These are phyloP conservation scores for Penicillium tannophilum DNA, from an alignment of 495 filamentous ascomycete genomes.

Conservation along the genomic window DNA sequence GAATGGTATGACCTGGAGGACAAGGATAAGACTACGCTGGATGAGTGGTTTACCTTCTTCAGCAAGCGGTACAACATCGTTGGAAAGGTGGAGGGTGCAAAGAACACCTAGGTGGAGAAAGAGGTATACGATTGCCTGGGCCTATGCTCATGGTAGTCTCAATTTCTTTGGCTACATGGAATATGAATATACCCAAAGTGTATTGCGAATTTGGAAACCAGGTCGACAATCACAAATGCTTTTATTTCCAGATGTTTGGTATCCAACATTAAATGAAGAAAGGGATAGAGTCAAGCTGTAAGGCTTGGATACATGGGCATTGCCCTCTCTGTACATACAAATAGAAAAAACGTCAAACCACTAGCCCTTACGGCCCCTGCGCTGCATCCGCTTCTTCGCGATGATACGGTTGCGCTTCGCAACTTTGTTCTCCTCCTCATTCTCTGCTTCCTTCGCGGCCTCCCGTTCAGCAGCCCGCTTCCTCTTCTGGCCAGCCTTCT, in stretches of 20 bases:
- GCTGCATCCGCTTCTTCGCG: slow-evolving; percentile 64
- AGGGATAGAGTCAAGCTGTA: slow-evolving; percentile 3
- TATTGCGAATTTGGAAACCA: slow-evolving; percentile 1
- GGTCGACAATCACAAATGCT: slow-evolving; percentile 12
- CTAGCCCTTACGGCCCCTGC: slow-evolving; percentile 52
- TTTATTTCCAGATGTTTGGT: slow-evolving; percentile 12
- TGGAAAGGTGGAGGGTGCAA: slow-evolving; percentile 65
- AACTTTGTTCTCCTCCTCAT: slow-evolving; percentile 54
- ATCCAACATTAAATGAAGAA: slow-evolving; percentile 9
- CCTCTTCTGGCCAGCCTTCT: slow-evolving; percentile 39
- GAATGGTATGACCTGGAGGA: slow-evolving; percentile 85
- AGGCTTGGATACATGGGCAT: slow-evolving; percentile 5
- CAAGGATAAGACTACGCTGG: slow-evolving; percentile 80
- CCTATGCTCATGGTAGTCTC: not conserved
- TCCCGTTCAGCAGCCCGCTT: slow-evolving; percentile 39
- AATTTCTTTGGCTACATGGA: not conserved
- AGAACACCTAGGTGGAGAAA: slow-evolving; percentile 30
- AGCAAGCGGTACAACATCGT: slow-evolving; percentile 94
- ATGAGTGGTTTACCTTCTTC: slow-evolving; percentile 96
- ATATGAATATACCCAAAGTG: not conserved
- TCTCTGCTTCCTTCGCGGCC: slow-evolving; percentile 27
- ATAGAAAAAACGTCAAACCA: slow-evolving; percentile 15
- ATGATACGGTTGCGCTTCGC: slow-evolving; percentile 67
- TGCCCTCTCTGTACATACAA: slow-evolving; percentile 21
- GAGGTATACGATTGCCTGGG: not conserved